phyloP scores from a whole-genome alignment of 352 stramenopile genomes.

The Elongisporangium senticosum region DNA sequence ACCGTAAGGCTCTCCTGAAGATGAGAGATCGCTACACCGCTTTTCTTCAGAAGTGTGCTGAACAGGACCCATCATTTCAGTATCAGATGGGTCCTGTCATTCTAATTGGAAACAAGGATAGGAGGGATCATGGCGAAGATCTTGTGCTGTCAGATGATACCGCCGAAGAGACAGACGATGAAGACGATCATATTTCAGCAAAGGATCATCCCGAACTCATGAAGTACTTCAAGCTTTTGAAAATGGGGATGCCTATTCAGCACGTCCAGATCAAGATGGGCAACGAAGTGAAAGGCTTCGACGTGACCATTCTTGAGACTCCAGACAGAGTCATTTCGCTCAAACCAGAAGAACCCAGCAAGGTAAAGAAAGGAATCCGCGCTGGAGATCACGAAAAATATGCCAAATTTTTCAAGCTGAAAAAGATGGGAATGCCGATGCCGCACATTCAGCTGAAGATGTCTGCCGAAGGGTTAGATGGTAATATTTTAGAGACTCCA shows the following conservation, averaged over 20 bases:
- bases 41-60: conserved; percentile 64
- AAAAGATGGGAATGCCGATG: conserved; percentile 93
- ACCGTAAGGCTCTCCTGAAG: conserved; percentile 69
- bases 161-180: conserved; percentile 62
- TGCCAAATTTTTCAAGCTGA: conserved; percentile 94
- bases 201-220: conserved; percentile 59
- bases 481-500: conserved; percentile 72
- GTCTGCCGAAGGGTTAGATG: conserved; percentile 88
- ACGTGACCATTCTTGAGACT: conserved; percentile 55
- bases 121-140: conserved; percentile 41
- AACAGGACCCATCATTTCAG: conserved; percentile 60
- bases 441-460: conserved; percentile 92
- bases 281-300: conserved; percentile 46
- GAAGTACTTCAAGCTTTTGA: conserved; percentile 81
- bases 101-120: conserved; percentile 63
- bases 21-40: conserved; percentile 72
- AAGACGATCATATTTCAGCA: conserved; percentile 39
- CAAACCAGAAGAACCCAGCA: conserved; percentile 46
- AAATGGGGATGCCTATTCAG: conserved; percentile 68
- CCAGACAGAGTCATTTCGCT: conserved; percentile 88
- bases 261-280: conserved; percentile 72
- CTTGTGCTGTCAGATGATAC: conserved; percentile 46
- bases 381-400: conserved; percentile 69
- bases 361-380: conserved; percentile 32
- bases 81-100: conserved; percentile 72